Percentiles rank a stretch among this genome's conserved stretches.
These are phyloP conservation scores for Bryoerythrophyllum caledonicum DNA, from an alignment of 225 moss, liverwort and hornwort species.

Conservation along the genomic window DNA sequence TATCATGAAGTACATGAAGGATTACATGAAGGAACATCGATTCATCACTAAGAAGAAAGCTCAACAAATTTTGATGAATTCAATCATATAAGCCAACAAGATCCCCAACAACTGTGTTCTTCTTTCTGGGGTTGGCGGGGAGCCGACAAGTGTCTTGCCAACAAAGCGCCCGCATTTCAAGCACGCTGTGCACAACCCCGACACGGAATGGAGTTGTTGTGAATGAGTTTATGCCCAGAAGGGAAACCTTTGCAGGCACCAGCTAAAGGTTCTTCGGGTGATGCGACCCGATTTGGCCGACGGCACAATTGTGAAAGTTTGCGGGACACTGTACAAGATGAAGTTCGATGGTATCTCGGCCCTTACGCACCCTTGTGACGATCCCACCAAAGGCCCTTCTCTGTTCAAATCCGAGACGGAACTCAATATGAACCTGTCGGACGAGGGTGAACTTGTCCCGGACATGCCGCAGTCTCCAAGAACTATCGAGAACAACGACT, in stretches of 20 bases:
- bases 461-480: too few species aligned
- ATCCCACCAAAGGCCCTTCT: too few species aligned
- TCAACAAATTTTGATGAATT: background rate
- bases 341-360: too few species aligned
- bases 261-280: background rate
- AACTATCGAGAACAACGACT: too few species aligned
- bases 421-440: too few species aligned
- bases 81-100: background rate
- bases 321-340: background rate
- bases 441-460: too few species aligned
- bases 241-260: background rate
- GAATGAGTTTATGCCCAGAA: background rate
- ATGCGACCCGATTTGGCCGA: background rate
- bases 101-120: too few species aligned
- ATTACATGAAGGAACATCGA: too few species aligned
- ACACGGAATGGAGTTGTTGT: background rate
- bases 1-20: too few species aligned
- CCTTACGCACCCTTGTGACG: too few species aligned
- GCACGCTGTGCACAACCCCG: background rate
- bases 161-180: background rate
- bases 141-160: background rate
- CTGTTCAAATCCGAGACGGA: too few species aligned
- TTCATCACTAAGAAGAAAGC: background rate
- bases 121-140: background rate
- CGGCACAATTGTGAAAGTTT: background rate